Conservation (phyloP, 1,284 basidiomycete genomes). For the Anthracocystis setariae region DNA sequence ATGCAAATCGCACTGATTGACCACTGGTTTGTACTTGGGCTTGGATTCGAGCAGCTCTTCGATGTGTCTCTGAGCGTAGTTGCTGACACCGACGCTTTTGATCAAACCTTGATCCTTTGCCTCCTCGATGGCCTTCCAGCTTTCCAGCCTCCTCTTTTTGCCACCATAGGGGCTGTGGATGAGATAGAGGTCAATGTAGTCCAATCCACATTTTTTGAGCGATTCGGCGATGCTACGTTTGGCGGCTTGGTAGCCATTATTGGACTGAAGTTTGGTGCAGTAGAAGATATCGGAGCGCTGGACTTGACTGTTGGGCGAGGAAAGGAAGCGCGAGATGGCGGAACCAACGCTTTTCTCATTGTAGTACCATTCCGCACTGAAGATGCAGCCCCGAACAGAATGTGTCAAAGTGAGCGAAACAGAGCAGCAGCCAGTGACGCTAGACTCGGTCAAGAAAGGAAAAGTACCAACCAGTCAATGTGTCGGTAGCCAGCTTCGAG, state of each 20-base stretch:
- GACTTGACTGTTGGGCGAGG: constrained; percentile 7
- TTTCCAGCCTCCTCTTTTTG: constrained; percentile 44
- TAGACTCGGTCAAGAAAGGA: not conserved
- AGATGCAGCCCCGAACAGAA: too few relatives aligned
- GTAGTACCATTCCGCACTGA: constrained; percentile 40
- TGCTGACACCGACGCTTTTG: constrained; percentile 52
- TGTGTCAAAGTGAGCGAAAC: too few relatives aligned
- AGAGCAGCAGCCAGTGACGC: not conserved
- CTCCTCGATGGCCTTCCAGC: constrained; percentile 55
- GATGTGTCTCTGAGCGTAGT: constrained; percentile 45
- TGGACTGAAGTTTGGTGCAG: constrained; percentile 29
- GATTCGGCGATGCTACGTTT: constrained; percentile 32
- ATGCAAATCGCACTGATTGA: constrained; percentile 48
- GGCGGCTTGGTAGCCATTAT: constrained; percentile 39
- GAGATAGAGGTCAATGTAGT: constrained; percentile 61
- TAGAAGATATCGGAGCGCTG: constrained; percentile 25
- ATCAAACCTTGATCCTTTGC: constrained; percentile 40
- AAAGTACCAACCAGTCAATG: constrained; percentile 26
- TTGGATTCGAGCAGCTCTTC: constrained; percentile 28
- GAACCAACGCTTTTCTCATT: constrained; percentile 23
- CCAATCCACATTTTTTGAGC: constrained; percentile 31
- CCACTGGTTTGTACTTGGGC: constrained; percentile 20
- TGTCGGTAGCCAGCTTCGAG: constrained; percentile 33
- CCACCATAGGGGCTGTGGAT: constrained; percentile 62
- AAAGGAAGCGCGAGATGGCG: constrained; percentile 17